Conservation (phyloP, 805 yeast genomes). For the Lachancea thermotolerans region DNA sequence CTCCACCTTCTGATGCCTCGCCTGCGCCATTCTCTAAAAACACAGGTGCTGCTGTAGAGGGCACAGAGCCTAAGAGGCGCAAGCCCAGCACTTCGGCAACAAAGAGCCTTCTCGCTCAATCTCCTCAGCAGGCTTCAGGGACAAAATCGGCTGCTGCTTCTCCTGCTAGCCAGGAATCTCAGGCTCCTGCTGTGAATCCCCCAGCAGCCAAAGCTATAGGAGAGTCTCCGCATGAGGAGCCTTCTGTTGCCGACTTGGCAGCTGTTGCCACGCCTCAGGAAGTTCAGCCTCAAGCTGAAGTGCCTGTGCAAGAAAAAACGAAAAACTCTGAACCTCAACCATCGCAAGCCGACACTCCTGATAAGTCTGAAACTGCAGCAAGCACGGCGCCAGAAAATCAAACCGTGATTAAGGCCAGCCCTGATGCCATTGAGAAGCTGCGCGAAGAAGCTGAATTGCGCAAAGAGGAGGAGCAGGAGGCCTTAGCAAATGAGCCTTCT, state of each 20-base stretch:
- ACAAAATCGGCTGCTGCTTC: not conserved
- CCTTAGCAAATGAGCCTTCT: conserved; percentile 10
- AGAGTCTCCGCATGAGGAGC: too few species aligned
- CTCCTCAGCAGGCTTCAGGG: not conserved
- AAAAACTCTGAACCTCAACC: not conserved
- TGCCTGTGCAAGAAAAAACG: not conserved
- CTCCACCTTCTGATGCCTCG: not conserved
- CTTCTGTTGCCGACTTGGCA: too few species aligned
- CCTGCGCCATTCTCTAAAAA: not conserved
- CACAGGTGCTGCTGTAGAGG: conserved; percentile 4
- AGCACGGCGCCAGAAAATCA: conserved; percentile 1
- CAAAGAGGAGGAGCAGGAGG: conserved; percentile 31
- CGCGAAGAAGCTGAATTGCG: conserved; percentile 37
- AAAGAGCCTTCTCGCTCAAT: not conserved
- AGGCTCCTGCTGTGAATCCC: not conserved
- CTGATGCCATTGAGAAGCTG: conserved; percentile 34
- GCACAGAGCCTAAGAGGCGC: conserved; percentile 5
- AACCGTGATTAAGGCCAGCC: conserved; percentile 30
- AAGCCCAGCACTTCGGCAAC: conserved; percentile 2
- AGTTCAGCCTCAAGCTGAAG: not conserved
- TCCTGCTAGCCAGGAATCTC: not conserved
- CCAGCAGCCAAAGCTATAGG: not conserved
- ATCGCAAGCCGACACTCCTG: not conserved
- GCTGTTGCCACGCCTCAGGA: not conserved
- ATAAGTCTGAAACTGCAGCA: not conserved